Evolutionary conservation across 148 eudicot genomes (phyloP).

Genomic region (Vaccinium macrocarpon): DNA sequence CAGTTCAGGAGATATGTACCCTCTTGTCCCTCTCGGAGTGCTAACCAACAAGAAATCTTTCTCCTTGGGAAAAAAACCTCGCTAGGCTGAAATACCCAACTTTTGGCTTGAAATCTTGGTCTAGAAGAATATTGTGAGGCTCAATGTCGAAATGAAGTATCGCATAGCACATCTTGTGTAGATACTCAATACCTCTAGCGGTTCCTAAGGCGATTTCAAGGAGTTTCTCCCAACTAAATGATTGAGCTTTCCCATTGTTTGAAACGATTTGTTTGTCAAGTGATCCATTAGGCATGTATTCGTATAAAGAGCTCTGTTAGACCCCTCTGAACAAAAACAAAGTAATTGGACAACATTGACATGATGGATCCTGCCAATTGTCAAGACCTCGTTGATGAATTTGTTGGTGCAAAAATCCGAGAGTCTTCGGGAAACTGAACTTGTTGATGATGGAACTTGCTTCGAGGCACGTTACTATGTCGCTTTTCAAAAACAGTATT

Average conservation of each 20-base stretch:
- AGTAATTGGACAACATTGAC: slow-evolving; percentile 10
- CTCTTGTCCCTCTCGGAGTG: neutral
- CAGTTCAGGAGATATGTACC: slow-evolving; percentile 9
- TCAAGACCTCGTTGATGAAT: slow-evolving; percentile 11
- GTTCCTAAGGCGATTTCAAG: slow-evolving; percentile 11
- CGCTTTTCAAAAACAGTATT: no score
- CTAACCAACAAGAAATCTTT: neutral
- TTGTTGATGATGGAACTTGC: no score
- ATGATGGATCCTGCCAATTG: slow-evolving; percentile 10
- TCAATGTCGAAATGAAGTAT: slow-evolving; percentile 6
- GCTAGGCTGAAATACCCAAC: neutral
- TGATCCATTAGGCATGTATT: slow-evolving; percentile 13
- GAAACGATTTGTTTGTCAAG: slow-evolving; percentile 7
- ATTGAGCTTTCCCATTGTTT: neutral
- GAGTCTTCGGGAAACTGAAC: no score
- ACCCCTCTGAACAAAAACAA: slow-evolving; percentile 1
- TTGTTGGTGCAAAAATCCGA: no score
- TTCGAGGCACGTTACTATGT: no score
- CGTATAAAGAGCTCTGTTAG: slow-evolving; percentile 2
- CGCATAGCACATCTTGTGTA: neutral
- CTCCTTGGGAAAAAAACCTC: neutral
- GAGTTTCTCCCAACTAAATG: neutral
- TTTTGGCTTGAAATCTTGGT: neutral
- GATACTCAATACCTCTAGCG: slow-evolving; percentile 8
- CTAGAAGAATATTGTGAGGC: slow-evolving; percentile 8